phyloP scores from a whole-genome alignment of 2,329 filamentous ascomycete species.

The Xenoacremonium recifei region DNA sequence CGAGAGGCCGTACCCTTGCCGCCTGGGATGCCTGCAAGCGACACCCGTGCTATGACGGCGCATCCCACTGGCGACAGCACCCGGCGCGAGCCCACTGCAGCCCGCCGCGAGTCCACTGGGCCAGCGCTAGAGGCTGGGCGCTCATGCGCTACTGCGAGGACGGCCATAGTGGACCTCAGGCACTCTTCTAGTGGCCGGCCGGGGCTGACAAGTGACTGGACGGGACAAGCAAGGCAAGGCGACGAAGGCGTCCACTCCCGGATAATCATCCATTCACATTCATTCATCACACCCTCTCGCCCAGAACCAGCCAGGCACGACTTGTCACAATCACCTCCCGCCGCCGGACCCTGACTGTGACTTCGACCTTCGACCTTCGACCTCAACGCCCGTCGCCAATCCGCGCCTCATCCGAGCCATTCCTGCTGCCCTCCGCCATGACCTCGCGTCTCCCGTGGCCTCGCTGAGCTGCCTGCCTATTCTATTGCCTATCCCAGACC shows the following conservation, averaged over 20 bases:
- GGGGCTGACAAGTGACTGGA: no score
- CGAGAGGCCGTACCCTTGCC: not conserved
- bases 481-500: not conserved
- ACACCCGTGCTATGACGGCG: slow-evolving; percentile 6
- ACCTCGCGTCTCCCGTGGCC: not conserved
- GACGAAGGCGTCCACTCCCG: not conserved
- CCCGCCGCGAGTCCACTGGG: not conserved
- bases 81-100: slow-evolving; percentile 7
- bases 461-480: not conserved
- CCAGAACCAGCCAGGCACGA: not conserved
- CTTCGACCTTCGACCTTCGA: no score
- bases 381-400: no score
- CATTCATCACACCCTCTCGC: not conserved
- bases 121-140: not conserved
- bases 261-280: no score
- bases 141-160: not conserved
- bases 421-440: no score
- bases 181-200: no score
- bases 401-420: no score
- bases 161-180: no score
- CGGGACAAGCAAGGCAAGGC: no score
- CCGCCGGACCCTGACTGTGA: no score
- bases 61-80: not conserved
- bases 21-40: not conserved
- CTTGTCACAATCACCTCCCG: no score